Percentiles rank a stretch among this genome's conserved stretches.
phyloP scores from a whole-genome alignment of 208 protist species.

The Acanthamoeba royreba region DNA sequence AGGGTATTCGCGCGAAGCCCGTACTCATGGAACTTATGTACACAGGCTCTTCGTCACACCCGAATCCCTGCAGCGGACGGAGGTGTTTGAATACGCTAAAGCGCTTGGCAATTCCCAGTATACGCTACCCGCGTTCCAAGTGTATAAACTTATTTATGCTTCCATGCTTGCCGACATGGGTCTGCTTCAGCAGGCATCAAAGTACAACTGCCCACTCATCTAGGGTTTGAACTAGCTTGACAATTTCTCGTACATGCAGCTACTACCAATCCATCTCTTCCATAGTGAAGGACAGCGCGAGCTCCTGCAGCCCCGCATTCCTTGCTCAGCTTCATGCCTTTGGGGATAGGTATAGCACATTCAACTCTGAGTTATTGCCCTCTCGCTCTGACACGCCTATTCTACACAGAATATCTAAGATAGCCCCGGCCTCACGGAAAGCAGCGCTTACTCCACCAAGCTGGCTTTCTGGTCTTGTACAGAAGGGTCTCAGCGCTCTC shows the following conservation, averaged over 20 bases:
- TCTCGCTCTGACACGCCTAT: not conserved
- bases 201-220: not conserved
- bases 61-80: not conserved
- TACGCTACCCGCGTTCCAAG: conserved; percentile 30
- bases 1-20: not conserved
- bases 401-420: not conserved
- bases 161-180: conserved; percentile 16
- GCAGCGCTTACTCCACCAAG: not conserved
- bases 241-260: not conserved
- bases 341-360: not conserved
- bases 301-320: not conserved
- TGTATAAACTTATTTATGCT: conserved; percentile 54
- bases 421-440: not conserved
- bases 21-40: not conserved
- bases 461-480: not conserved
- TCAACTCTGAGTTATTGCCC: not conserved
- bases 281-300: not conserved
- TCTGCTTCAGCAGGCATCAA: not conserved
- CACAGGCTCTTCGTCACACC: not conserved
- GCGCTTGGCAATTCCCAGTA: conserved; percentile 37
- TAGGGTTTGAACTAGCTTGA: not conserved
- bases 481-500: not conserved
- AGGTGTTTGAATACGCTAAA: conserved; percentile 44
- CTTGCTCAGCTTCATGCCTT: not conserved
- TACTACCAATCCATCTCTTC: not conserved